Evolutionary conservation across 371 early-diverging fungal genomes (phyloP).

Genomic region (Mortierella sp.): DNA sequence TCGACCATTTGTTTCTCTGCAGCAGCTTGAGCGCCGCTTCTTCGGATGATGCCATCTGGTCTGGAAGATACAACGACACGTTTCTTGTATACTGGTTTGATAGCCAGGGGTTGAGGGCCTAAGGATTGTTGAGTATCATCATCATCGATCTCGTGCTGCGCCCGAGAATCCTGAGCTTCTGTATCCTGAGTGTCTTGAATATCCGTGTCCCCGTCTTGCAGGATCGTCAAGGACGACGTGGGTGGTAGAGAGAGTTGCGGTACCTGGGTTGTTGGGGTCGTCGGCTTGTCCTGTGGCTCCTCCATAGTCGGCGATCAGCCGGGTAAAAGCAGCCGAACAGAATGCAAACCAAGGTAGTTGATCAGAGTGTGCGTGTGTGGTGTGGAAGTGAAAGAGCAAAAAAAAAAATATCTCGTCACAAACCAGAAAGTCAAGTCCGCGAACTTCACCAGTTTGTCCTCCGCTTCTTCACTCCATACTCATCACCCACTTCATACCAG

Average conservation of each 20-base stretch:
- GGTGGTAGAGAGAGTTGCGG: background rate
- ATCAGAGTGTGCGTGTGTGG: no score
- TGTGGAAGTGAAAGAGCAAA: no score
- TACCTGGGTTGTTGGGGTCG: background rate
- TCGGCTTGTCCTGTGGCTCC: background rate
- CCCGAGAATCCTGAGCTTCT: background rate
- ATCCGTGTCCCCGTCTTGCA: background rate
- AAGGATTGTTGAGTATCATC: background rate
- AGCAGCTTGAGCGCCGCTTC: constrained; percentile 7
- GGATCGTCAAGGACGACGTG: background rate
- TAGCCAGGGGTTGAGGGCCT: constrained; percentile 22
- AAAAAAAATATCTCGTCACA: no score
- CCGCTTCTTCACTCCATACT: no score
- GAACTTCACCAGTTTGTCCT: no score
- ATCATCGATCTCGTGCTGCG: background rate
- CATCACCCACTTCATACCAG: no score
- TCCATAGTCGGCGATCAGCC: no score
- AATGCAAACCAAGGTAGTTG: background rate
- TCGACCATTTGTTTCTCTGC: constrained; percentile 6
- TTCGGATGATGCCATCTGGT: constrained; percentile 24
- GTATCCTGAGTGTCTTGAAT: background rate
- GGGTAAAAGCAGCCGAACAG: no score
- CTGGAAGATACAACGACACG: constrained; percentile 6
- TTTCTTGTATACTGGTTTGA: constrained; percentile 34
- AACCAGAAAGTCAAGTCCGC: no score